Conservation (phyloP, 176 grass and related monocot species). For the Elymus sibiricus region DNA sequence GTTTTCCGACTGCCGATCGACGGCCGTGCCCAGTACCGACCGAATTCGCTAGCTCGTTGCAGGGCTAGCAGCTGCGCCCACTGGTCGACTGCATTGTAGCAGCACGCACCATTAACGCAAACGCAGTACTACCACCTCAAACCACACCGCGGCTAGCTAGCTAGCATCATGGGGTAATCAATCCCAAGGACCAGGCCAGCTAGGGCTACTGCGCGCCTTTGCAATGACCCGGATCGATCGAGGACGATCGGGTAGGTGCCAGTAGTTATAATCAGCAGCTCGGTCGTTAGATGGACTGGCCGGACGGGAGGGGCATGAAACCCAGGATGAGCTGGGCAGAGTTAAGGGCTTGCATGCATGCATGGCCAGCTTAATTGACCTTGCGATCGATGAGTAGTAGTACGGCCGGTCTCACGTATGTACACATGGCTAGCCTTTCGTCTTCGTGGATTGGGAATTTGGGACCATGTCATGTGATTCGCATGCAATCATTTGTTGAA, state of each 20-base stretch:
- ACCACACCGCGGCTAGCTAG: background rate
- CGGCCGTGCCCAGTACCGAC: background rate
- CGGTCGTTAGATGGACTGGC: background rate
- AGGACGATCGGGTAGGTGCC: background rate
- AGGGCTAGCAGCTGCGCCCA: background rate
- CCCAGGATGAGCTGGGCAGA: background rate
- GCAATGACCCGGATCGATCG: background rate
- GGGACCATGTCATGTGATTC: background rate
- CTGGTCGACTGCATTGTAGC: background rate
- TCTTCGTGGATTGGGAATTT: background rate
- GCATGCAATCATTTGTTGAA: background rate
- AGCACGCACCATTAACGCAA: background rate
- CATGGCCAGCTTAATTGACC: background rate
- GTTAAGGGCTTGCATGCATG: background rate
- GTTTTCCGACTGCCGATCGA: background rate
- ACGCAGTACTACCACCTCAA: background rate
- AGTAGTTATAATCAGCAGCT: background rate
- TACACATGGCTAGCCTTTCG: too few species aligned
- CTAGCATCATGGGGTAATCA: slow-evolving; percentile 8
- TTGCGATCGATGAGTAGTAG: background rate
- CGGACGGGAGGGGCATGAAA: background rate
- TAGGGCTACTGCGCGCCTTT: background rate
- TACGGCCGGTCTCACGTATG: too few species aligned
- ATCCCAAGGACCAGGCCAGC: background rate
- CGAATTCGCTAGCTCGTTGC: background rate